Evolutionary conservation across 176 grass and related monocot species (phyloP).

Genomic region (Otatea glauca): DNA sequence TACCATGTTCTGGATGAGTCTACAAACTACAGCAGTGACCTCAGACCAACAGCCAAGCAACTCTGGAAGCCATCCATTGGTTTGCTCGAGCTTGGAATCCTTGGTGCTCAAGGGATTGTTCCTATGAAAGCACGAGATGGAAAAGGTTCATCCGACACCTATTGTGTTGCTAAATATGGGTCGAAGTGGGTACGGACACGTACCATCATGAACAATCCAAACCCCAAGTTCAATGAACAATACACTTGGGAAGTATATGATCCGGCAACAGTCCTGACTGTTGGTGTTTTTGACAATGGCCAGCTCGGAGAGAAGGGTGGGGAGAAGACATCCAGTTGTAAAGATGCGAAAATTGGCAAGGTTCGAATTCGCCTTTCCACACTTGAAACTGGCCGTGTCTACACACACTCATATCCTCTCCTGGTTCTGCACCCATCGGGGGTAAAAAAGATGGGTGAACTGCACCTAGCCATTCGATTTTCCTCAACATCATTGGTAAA

Average conservation of each 20-base stretch:
- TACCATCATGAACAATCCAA: conserved; percentile 79
- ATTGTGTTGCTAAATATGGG: conserved; percentile 98
- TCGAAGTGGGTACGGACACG: conserved; percentile 93
- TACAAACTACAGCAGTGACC: conserved; percentile 93
- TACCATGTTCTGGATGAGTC: conserved; percentile 98
- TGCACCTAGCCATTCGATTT: conserved; percentile 95
- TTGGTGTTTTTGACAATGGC: conserved; percentile 96
- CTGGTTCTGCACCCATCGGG: conserved; percentile 92
- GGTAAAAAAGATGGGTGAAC: conserved; percentile 96
- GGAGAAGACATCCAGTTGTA: conserved; percentile 55
- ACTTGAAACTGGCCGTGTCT: conserved; percentile 91
- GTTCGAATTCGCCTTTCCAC: conserved; percentile 94
- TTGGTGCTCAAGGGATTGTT: conserved; percentile 79
- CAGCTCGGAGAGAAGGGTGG: conserved; percentile 75
- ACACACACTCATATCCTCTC: conserved; percentile 90
- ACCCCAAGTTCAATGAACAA: conserved; percentile 90
- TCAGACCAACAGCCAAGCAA: conserved; percentile 94
- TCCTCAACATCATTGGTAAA: conserved; percentile 83
- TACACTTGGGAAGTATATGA: conserved; percentile 99
- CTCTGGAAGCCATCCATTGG: conserved; percentile 96
- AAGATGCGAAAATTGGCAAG: conserved; percentile 87
- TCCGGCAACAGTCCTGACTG: conserved; percentile 81
- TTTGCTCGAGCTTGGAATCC: conserved; percentile 92
- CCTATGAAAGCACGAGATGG: conserved; percentile 95
- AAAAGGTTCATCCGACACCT: conserved; percentile 92